phyloP scores from a whole-genome alignment of 805 yeast genomes.

The Ogataea angusta region DNA sequence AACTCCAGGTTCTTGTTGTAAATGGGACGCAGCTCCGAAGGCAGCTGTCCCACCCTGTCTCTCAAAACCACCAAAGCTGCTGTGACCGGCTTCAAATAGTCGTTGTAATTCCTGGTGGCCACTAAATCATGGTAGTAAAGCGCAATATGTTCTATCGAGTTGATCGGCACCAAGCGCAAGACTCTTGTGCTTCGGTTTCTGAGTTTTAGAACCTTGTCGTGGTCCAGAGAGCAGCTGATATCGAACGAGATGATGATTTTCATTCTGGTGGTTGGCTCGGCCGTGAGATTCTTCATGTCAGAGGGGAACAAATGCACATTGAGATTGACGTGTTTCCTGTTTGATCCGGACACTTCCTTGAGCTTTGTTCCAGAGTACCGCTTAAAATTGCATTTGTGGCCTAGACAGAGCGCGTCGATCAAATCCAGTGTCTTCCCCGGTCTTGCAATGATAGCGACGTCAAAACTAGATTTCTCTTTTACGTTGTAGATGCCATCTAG shows the following conservation, averaged over 20 bases:
- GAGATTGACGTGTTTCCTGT: constrained; percentile 23
- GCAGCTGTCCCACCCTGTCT: constrained; percentile 77
- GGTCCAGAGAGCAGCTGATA: constrained; percentile 27
- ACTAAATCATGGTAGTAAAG: constrained; percentile 40
- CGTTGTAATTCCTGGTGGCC: constrained; percentile 33
- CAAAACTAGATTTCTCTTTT: constrained; percentile 32
- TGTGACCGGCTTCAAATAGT: constrained; percentile 62
- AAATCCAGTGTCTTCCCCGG: constrained; percentile 70
- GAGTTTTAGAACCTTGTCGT: constrained; percentile 14
- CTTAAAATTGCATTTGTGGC: constrained; percentile 53
- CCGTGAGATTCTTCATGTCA: constrained; percentile 23
- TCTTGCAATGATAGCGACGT: constrained; percentile 68
- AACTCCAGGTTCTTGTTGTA: constrained; percentile 64
- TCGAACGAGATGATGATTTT: constrained; percentile 33
- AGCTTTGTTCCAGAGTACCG: constrained; percentile 63
- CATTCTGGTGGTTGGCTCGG: constrained; percentile 17
- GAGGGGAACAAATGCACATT: constrained; percentile 45
- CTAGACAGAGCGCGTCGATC: constrained; percentile 65
- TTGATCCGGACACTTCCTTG: constrained; percentile 39
- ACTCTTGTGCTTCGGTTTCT: constrained; percentile 35
- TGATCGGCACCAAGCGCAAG: constrained; percentile 67
- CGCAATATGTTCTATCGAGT: constrained; percentile 81
- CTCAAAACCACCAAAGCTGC: constrained; percentile 81
- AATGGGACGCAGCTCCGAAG: constrained; percentile 75
- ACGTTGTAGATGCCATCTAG: constrained; percentile 36